These are phyloP conservation scores for Acer campestre DNA, from an alignment of 345 rosid genomes.

Conservation along the genomic window DNA sequence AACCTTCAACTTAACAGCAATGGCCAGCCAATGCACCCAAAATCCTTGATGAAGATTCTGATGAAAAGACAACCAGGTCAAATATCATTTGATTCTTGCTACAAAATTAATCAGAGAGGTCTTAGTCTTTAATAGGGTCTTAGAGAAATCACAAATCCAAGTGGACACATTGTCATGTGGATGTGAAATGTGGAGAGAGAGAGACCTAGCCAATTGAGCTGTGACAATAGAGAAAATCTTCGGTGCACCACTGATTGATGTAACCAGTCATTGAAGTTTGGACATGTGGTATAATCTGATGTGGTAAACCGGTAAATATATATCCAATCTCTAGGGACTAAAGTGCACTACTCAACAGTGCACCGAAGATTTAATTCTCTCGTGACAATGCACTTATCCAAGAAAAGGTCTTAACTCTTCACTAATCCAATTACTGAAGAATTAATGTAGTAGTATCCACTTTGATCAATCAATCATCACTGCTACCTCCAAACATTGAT, in stretches of 20 bases:
- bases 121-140: not conserved
- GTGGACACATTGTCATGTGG: not conserved
- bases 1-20: not conserved
- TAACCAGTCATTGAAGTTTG: no score
- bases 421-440: not conserved
- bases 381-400: not conserved
- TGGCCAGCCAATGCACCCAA: not conserved
- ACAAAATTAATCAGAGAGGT: not conserved
- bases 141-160: not conserved
- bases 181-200: not conserved
- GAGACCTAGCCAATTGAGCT: not conserved
- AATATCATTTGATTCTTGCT: not conserved
- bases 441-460: not conserved
- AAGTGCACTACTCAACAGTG: no score
- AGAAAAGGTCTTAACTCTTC: not conserved
- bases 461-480: constrained; percentile 50
- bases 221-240: not conserved
- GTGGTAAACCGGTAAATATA: no score
- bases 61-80: constrained; percentile 1
- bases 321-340: no score
- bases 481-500: constrained; percentile 79
- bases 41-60: not conserved
- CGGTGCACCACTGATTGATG: no score
- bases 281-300: no score
- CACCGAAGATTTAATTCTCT: no score